Evolutionary conservation across 2,329 filamentous ascomycete species (phyloP), one percentile per base, ranked within the genome.

Genomic region (Aspergillus glaucus): DNA sequence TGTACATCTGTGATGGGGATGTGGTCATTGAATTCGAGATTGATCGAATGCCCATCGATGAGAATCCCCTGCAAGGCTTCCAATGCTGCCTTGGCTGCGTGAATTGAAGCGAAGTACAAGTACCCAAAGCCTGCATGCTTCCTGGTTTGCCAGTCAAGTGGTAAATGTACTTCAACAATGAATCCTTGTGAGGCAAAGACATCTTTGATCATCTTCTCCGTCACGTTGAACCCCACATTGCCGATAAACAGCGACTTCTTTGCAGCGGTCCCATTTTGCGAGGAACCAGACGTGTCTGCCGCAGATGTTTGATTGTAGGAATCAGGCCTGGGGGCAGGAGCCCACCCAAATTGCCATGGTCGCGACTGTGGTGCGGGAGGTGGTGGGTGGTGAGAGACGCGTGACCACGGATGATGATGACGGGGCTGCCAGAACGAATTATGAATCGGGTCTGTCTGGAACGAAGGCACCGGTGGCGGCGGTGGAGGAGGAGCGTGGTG

Each of bases 91-190:
- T 59, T 63, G 40, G 69, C 69, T 7, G 64, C 62, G 47, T 65
- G 54, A 8, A 54, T 53, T 1, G 67, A 66, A 21, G 62, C 60
- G 45, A 73, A 72, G 45, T 58, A 50, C 10, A 71, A 48, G 49
- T 70, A 72, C 24, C 68, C 68, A 56, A 72, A 72, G 14, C 69
- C 69, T 43, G 63, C 64, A 51, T 72, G 68, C 48, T 57, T 62
- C 10, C 59, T 57, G 15, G 67, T 64, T 14, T 50, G 51, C 10
- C 58, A 54, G 49, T 70, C 68, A 32, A 59, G 52, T 1, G 67
- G 63, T 36, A 73, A 57, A 43, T 65, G 55, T 14, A 70, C 67
- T 14, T 62, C 52, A 19, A 65, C 66, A 22, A 67, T 48, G 43
- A 70, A 71, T 0, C 68, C 67, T 45, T 65, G 62, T 2, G 65